phyloP scores from a whole-genome alignment of 1,284 basidiomycete species.

The Tranzscheliella williamsii region DNA sequence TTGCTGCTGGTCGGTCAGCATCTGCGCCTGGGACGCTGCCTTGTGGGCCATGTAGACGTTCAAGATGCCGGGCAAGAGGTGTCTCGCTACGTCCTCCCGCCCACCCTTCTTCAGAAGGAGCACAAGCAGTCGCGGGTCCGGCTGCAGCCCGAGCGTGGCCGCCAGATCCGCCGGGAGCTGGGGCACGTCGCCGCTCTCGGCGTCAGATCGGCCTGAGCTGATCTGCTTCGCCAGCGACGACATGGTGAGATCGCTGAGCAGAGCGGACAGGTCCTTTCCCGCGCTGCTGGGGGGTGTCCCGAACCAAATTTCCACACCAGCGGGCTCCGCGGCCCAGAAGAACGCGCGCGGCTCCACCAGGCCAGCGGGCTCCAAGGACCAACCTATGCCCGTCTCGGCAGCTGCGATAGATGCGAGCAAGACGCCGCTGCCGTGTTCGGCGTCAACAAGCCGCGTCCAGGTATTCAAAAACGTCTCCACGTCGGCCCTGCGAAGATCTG shows the following conservation, averaged over 20 bases:
- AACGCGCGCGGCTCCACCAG: neutral
- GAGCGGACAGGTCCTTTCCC: conserved; percentile 12
- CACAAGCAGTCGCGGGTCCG: conserved; percentile 35
- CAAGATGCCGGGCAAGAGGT: conserved; percentile 23
- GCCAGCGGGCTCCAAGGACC: neutral
- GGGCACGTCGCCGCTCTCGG: conserved; percentile 7
- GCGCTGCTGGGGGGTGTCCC: neutral
- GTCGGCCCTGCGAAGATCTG: conserved; percentile 17
- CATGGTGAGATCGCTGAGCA: conserved; percentile 25
- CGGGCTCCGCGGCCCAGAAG: conserved; percentile 24
- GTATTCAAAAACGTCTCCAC: conserved; percentile 38
- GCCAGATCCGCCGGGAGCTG: conserved; percentile 30
- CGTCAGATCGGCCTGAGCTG: conserved; percentile 13
- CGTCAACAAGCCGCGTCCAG: conserved; percentile 43
- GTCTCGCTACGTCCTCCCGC: conserved; percentile 32
- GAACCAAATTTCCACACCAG: conserved; percentile 19
- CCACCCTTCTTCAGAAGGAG: conserved; percentile 20
- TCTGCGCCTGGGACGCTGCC: conserved; percentile 2
- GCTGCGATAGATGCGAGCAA: conserved; percentile 11
- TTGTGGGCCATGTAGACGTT: conserved; percentile 40
- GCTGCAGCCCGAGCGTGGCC: conserved; percentile 23
- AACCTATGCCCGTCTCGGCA: conserved; percentile 27
- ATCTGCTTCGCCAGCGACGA: conserved; percentile 28
- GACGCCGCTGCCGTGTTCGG: conserved; percentile 7
- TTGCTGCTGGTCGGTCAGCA: conserved; percentile 1